A percentile compares a stretch with the other conserved stretches of the same genome.
Conservation (phyloP, 305 asterid species). For the Ilex paraguariensis region DNA sequence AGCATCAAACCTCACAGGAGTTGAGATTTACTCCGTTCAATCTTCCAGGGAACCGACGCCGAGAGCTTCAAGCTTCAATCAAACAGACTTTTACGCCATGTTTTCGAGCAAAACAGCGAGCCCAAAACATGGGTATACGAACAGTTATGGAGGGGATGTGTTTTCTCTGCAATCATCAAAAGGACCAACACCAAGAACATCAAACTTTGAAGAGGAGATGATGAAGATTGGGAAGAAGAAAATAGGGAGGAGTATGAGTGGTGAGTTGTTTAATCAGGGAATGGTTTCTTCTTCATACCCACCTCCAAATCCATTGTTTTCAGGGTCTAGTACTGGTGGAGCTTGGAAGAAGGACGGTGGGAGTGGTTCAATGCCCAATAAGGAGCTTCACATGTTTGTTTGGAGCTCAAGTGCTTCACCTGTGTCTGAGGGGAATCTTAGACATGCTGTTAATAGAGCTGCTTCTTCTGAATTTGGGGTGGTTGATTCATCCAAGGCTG, state of each 20-base stretch:
- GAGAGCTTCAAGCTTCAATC: constrained; percentile 83
- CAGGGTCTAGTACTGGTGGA: constrained; percentile 21
- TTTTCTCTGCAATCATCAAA: constrained; percentile 74
- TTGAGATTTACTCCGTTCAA: constrained; percentile 88
- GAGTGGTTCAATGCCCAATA: constrained; percentile 22
- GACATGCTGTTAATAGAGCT: too few species aligned
- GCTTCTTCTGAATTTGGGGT: constrained; percentile 39
- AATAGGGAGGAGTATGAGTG: constrained; percentile 66
- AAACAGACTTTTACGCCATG: constrained; percentile 83
- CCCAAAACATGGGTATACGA: constrained; percentile 64
- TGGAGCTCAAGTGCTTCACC: constrained; percentile 99
- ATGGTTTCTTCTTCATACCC: constrained; percentile 43
- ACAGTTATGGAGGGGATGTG: constrained; percentile 48
- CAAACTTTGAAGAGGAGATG: constrained; percentile 88
- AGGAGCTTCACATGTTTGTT: constrained; percentile 91
- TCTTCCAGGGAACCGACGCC: constrained; percentile 90
- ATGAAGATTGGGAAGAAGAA: constrained; percentile 37
- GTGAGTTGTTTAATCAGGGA: constrained; percentile 36
- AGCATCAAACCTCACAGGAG: constrained; percentile 80
- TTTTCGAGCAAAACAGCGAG: constrained; percentile 68
- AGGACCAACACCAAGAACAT: constrained; percentile 79
- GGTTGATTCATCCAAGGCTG: constrained; percentile 43
- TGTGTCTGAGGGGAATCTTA: constrained; percentile 50
- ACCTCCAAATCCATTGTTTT: constrained; percentile 77
- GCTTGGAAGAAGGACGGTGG: constrained; percentile 54